Evolutionary conservation across 495 filamentous ascomycete genomes (phyloP), one percentile per base, ranked within the genome.

Genomic region (Hypoxylon fragiforme): DNA sequence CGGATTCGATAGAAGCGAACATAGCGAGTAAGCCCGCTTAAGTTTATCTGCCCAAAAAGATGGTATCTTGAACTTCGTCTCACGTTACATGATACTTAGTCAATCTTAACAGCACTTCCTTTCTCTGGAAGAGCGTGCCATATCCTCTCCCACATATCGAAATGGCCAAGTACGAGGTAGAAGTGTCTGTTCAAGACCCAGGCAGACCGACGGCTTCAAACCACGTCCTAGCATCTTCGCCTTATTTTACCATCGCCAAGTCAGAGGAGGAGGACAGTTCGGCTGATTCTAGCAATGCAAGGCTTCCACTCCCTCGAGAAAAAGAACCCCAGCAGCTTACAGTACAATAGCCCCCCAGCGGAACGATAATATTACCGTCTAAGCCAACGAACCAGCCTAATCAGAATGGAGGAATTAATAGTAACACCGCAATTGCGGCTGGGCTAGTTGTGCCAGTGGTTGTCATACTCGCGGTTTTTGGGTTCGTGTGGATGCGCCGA

Each of bases 111-210:
- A 49, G 52, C n/a, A 68, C 54, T 31, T 69, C 66, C 13, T 75
- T 62, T 46, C 35, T 54, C 0, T 77, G 73, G 73, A 48, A 56
- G 7, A 62, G 53, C 18, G 51, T 66, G 13, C 73, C 73, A 5
- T 74, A 64, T 30, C 73, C 73, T 3, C 62, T 77, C 2, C 66
- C 62, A 0, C 70, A 68, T 61, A 30, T 72, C 32, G 35, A 54
- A 14, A 55, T 54, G 3, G 72, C 72, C 1, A 50, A 67, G 34
- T 77, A 77, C 19, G 63, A 74, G 49, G 51, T 76, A 40, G 67
- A 74, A 43, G 32, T 75, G 15, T 53, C 64, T 45, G 49, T 49
- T 48, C 61, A 56, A 11, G 38, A 42, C 8, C 44, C 21, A 39
- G 49, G n/a, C 11, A 51, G 22, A 24, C 31, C 50, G 24, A 48